Evolutionary conservation across 2,329 filamentous ascomycete species (phyloP).

Genomic region (Alternaria angustiovoidea): DNA sequence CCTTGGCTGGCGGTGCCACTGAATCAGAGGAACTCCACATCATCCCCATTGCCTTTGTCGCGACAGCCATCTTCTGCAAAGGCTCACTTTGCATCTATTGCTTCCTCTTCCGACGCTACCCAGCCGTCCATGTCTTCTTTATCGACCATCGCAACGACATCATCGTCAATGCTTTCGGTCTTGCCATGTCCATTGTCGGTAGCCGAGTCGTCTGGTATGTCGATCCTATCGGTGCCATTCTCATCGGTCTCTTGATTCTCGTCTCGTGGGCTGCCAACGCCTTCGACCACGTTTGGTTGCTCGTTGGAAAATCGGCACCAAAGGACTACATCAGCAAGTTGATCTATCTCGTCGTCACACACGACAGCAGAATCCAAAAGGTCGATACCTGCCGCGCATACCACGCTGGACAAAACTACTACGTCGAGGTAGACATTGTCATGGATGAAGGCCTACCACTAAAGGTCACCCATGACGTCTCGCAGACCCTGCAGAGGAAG

Average conservation of each 20-base stretch:
- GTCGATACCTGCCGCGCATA: conserved; percentile 69
- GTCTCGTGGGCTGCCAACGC: conserved; percentile 69
- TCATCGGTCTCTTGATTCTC: conserved; percentile 68
- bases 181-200: conserved; percentile 65
- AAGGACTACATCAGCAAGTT: conserved; percentile 65
- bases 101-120: conserved; percentile 62
- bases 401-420: conserved; percentile 68
- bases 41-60: conserved; percentile 64
- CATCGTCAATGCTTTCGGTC: conserved; percentile 63
- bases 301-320: conserved; percentile 69
- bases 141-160: conserved; percentile 67
- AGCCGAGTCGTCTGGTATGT: conserved; percentile 65
- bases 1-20: conserved; percentile 56
- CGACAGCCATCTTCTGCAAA: conserved; percentile 59
- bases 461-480: conserved; percentile 67
- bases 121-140: conserved; percentile 65
- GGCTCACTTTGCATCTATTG: conserved; percentile 63
- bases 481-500: conserved; percentile 67
- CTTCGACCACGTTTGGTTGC: conserved; percentile 68
- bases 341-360: conserved; percentile 64
- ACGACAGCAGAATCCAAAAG: conserved; percentile 63
- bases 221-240: conserved; percentile 68
- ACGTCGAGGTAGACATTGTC: conserved; percentile 69
- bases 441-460: conserved; percentile 65
- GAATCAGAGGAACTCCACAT: conserved; percentile 59